phyloP scores from a whole-genome alignment of 495 filamentous ascomycete genomes.

The Hypoxylon crocopeplum region DNA sequence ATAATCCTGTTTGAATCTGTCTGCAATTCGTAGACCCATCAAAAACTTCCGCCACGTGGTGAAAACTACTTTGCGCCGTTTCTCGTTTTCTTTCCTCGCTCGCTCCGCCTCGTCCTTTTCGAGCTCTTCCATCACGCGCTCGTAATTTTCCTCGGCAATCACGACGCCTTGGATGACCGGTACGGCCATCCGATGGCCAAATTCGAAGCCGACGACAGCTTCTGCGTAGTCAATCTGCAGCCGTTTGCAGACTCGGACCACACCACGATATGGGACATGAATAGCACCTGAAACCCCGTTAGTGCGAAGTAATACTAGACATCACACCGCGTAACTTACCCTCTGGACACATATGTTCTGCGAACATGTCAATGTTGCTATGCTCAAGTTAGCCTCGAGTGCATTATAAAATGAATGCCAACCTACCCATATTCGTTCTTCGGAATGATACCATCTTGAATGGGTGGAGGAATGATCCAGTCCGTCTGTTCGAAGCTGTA shows the following conservation, averaged over 20 bases:
- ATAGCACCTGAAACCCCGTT: slow-evolving; percentile 59
- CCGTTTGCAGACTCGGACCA: slow-evolving; percentile 78
- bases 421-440: slow-evolving; percentile 83
- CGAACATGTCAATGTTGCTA: slow-evolving; percentile 92
- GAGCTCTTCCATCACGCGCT: slow-evolving; percentile 79
- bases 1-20: slow-evolving; percentile 82
- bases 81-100: slow-evolving; percentile 78
- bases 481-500: slow-evolving; percentile 88
- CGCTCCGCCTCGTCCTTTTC: slow-evolving; percentile 80
- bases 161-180: slow-evolving; percentile 92
- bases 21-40: slow-evolving; percentile 80
- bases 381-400: slow-evolving; percentile 9
- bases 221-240: slow-evolving; percentile 91
- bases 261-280: slow-evolving; percentile 81
- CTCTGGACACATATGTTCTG: slow-evolving; percentile 86
- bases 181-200: slow-evolving; percentile 89
- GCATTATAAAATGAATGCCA: background rate
- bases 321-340: slow-evolving; percentile 46
- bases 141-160: slow-evolving; percentile 78
- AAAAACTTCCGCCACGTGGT: slow-evolving; percentile 86
- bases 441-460: slow-evolving; percentile 82
- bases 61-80: slow-evolving; percentile 76
- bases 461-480: slow-evolving; percentile 89
- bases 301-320: background rate
- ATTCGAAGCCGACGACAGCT: slow-evolving; percentile 96